Conservation (phyloP, 352 stramenopile genomes). For the Phytophthora hibernalis region DNA sequence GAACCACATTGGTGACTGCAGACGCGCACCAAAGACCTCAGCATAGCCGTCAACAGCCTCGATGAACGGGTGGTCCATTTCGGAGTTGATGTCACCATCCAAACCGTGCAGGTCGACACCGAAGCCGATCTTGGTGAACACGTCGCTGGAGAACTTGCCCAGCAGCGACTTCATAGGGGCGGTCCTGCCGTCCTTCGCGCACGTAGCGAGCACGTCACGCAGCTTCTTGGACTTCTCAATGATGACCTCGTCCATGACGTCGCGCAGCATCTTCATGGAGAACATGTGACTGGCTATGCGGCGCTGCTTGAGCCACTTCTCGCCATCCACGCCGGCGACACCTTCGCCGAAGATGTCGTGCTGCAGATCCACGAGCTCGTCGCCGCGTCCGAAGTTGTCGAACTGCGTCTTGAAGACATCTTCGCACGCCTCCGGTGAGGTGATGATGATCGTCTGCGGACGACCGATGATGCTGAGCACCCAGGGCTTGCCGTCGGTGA, state of each 20-base stretch:
- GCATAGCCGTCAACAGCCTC: constrained; percentile 54
- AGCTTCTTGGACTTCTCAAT: constrained; percentile 44
- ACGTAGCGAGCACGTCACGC: constrained; percentile 36
- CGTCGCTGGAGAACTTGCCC: constrained; percentile 71
- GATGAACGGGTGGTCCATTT: constrained; percentile 56
- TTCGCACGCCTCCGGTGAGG: constrained; percentile 36
- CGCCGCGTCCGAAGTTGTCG: constrained; percentile 52
- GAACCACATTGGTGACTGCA: constrained; percentile 55
- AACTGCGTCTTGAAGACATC: constrained; percentile 56
- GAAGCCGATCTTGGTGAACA: constrained; percentile 82
- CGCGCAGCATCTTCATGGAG: constrained; percentile 47
- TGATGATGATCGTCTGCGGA: constrained; percentile 54
- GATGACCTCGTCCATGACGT: constrained; percentile 49
- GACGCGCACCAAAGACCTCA: constrained; percentile 36
- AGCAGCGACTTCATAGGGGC: constrained; percentile 55
- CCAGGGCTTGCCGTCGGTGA: constrained; percentile 52
- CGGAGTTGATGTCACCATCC: constrained; percentile 32
- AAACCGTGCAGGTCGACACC: constrained; percentile 66
- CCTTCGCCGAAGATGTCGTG: constrained; percentile 62
- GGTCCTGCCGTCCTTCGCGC: constrained; percentile 3
- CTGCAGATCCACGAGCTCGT: constrained; percentile 37
- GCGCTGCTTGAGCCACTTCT: constrained; percentile 60
- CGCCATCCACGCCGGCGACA: constrained; percentile 58
- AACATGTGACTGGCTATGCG: constrained; percentile 85
- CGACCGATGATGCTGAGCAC: constrained; percentile 49